These are phyloP conservation scores for Sanghuangporus weigelae DNA, from an alignment of 1,284 basidiomycete genomes.

Conservation along the genomic window DNA sequence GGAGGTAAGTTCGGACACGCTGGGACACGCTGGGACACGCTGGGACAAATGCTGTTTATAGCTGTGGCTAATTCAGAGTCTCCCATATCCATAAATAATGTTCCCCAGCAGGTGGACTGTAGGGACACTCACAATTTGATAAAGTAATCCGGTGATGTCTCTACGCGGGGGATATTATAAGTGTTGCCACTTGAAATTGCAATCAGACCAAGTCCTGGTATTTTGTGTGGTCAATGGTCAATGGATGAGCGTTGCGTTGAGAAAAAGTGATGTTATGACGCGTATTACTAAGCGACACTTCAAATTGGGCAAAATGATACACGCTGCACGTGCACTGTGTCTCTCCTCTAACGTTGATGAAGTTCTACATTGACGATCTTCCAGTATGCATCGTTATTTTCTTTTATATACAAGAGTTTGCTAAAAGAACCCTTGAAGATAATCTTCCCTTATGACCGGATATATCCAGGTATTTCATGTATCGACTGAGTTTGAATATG, in stretches of 20 bases:
- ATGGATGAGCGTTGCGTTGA: too few relatives aligned
- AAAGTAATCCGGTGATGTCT: too few relatives aligned
- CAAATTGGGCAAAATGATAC: background rate
- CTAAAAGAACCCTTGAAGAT: constrained; percentile 44
- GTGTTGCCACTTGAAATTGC: too few relatives aligned
- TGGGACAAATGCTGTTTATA: too few relatives aligned
- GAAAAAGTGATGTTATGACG: background rate
- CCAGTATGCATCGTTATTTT: constrained; percentile 48
- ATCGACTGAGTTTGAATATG: constrained; percentile 8
- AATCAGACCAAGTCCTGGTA: too few relatives aligned
- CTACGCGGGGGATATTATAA: too few relatives aligned
- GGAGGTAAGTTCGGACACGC: background rate
- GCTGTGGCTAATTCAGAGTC: too few relatives aligned
- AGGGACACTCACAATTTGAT: too few relatives aligned
- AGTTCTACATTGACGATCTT: constrained; percentile 93
- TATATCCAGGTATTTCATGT: constrained; percentile 62
- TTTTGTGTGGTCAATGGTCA: too few relatives aligned
- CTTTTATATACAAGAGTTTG: background rate
- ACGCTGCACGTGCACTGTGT: background rate
- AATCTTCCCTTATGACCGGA: constrained; percentile 89
- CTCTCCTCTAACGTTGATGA: constrained; percentile 52
- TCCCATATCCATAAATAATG: too few relatives aligned
- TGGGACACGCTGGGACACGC: too few relatives aligned
- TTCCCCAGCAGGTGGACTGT: too few relatives aligned
- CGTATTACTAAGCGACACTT: background rate